These are phyloP conservation scores for Xylariales sp. DNA, from an alignment of 2,329 filamentous ascomycete genomes.

Conservation along the genomic window DNA sequence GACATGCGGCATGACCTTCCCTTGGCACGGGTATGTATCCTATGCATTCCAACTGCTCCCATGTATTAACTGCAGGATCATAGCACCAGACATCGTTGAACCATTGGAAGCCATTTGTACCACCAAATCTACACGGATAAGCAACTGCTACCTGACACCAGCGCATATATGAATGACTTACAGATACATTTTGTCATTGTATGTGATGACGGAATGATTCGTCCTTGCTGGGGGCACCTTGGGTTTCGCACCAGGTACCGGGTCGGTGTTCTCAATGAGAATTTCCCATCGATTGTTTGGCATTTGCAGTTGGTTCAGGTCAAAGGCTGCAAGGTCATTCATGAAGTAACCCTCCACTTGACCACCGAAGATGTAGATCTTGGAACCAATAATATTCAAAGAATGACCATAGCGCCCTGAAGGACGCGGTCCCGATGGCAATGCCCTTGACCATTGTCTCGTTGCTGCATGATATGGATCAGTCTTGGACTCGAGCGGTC, in stretches of 20 bases:
- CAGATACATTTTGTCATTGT: conserved; percentile 90
- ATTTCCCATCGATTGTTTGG: conserved; percentile 92
- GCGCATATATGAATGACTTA: conserved; percentile 50
- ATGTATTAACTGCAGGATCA: conserved; percentile 75
- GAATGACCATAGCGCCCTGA: conserved; percentile 94
- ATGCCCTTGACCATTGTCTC: conserved; percentile 92
- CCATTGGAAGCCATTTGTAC: conserved; percentile 93
- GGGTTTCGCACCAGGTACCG: conserved; percentile 53
- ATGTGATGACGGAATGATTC: conserved; percentile 89
- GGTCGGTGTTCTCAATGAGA: conserved; percentile 70
- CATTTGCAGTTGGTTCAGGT: conserved; percentile 89
- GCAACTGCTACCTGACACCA: not conserved
- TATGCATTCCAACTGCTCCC: conserved; percentile 90
- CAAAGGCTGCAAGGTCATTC: conserved; percentile 93
- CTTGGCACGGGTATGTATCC: conserved; percentile 92
- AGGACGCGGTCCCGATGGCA: conserved; percentile 80
- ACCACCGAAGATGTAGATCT: conserved; percentile 95
- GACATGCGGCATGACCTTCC: conserved; percentile 87
- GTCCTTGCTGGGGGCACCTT: conserved; percentile 82
- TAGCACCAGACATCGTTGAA: conserved; percentile 99
- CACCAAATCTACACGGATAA: conserved; percentile 67
- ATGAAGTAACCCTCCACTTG: conserved; percentile 98
- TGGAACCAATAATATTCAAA: conserved; percentile 91
- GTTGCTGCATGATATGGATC: conserved; percentile 60
- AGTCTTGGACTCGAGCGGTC: no score